Percentiles rank a stretch among this genome's conserved stretches.
phyloP scores from a whole-genome alignment of 148 eudicot genomes.

The Rhododendron simsii region DNA sequence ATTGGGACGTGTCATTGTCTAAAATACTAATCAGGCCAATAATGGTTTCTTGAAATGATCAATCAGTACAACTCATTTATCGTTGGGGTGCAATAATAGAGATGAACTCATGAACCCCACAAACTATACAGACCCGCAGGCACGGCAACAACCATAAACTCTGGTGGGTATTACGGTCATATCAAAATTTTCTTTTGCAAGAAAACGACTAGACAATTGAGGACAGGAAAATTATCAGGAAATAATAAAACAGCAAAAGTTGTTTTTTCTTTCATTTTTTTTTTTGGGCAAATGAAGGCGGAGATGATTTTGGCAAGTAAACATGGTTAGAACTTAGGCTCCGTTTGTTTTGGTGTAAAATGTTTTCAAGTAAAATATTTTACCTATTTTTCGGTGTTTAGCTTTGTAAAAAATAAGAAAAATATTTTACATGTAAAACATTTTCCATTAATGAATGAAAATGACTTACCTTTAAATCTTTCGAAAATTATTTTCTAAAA shows the following conservation, averaged over 20 bases:
- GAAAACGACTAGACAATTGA: constrained; percentile 4
- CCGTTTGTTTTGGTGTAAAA: no score
- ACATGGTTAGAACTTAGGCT: no score
- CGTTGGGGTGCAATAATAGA: neutral
- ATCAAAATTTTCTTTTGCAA: constrained; percentile 6
- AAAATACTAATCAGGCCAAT: neutral
- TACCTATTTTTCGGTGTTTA: no score
- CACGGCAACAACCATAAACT: neutral
- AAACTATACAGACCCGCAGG: neutral
- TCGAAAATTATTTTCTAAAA: no score
- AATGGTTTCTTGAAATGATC: neutral
- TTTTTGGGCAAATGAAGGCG: no score
- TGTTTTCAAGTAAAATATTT: no score
- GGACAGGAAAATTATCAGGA: neutral
- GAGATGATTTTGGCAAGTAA: no score
- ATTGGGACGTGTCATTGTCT: neutral
- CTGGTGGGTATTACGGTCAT: neutral
- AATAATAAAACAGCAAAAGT: no score
- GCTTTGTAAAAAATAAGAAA: no score
- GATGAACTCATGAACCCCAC: neutral
- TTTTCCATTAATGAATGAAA: no score
- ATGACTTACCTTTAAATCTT: no score
- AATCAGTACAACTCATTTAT: neutral
- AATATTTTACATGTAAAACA: no score
- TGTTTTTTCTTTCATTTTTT: neutral